Percentiles rank a stretch among this genome's conserved stretches.
phyloP scores from a whole-genome alignment of 495 filamentous ascomycete genomes.

The Xylona heveae region DNA sequence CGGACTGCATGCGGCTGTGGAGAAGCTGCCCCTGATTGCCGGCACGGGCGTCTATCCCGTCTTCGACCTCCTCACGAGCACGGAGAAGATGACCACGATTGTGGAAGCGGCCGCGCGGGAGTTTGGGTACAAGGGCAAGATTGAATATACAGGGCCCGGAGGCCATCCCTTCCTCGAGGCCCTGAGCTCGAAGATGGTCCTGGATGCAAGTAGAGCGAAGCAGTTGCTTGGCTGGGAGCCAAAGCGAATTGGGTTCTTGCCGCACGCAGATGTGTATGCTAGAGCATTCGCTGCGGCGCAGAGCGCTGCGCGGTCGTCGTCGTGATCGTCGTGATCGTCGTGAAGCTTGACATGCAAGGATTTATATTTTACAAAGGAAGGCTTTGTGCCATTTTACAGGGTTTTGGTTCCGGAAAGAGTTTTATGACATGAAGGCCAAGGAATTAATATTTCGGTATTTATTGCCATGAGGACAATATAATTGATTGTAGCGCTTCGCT shows the following conservation, averaged over 20 bases:
- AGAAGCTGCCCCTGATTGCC: slow-evolving; percentile 14
- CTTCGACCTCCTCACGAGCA: slow-evolving; percentile 19
- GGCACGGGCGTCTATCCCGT: slow-evolving; percentile 18
- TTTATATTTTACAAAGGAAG: no score
- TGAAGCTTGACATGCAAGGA: no score
- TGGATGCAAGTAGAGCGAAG: slow-evolving; percentile 14
- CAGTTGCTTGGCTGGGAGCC: slow-evolving; percentile 19
- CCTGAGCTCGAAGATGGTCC: slow-evolving; percentile 11
- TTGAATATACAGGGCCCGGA: slow-evolving; percentile 11
- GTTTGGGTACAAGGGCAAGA: slow-evolving; percentile 12
- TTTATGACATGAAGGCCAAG: no score
- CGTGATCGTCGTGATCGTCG: no score
- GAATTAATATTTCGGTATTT: no score
- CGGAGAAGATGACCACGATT: slow-evolving; percentile 14
- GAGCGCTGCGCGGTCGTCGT: no score
- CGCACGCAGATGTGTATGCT: slow-evolving; percentile 4
- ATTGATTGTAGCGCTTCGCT: no score
- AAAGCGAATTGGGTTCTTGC: slow-evolving; percentile 7
- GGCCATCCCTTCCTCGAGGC: slow-evolving; percentile 13
- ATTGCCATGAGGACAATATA: no score
- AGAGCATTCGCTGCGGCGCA: slow-evolving; percentile 2
- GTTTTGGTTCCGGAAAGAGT: no score
- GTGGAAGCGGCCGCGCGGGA: slow-evolving; percentile 7
- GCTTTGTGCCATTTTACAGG: no score
- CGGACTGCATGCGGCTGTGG: slow-evolving; percentile 15